Base-by-base conservation (phyloP, 2,329 filamentous ascomycete species). In the Neonectria ditissima region DNA sequence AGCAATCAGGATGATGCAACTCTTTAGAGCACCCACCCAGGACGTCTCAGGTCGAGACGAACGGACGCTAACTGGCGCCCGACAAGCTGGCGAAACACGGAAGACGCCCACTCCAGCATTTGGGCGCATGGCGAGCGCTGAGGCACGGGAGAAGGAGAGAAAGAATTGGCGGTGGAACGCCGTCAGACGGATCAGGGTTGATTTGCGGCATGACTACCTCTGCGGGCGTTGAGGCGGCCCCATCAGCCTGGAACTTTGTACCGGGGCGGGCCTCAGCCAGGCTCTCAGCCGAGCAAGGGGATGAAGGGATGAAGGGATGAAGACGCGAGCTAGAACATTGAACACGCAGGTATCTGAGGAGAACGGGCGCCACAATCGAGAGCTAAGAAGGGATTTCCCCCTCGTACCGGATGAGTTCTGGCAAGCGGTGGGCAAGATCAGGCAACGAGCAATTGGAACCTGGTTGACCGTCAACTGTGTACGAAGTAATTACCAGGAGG, bases 211-310 rank as follows among this genome's bases (percentile, higher is more conserved):
- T 57, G 65, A 37, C 34, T 37, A 37, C 16, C 14, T 37, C 34
- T 66, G 69, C 65, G 55, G 62, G 51, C 43, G 58, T 56, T 55
- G 58, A 55, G 65, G 50, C 47, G 56, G 59, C 62, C 55, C 67
- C 52, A 63, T 70, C 37, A 53, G 56, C 41, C 54, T 68, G 62
- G 57, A 61, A 58, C 59, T 53, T 50, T 61, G 51, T 55, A 51
- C 54, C 44, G 34, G 59, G 37, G n/a, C n/a, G n/a, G 48, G 26
- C 3, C 22, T 30, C 55, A 59, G 8, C 48, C 26, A 28, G 16
- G 24, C 53, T 37, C 65, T 73, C 70, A 72, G 68, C 70, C 68
- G 70, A 67, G 41, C 70, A 72, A 59, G 70, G 70, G 70, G 68
- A 64, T 41, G 55, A 57, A 41, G 54, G n/a, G n/a, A n/a, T n/a